These are phyloP conservation scores for Cystofilobasidium ferigula DNA, from an alignment of 768 basidiomycete species.

Conservation along the genomic window DNA sequence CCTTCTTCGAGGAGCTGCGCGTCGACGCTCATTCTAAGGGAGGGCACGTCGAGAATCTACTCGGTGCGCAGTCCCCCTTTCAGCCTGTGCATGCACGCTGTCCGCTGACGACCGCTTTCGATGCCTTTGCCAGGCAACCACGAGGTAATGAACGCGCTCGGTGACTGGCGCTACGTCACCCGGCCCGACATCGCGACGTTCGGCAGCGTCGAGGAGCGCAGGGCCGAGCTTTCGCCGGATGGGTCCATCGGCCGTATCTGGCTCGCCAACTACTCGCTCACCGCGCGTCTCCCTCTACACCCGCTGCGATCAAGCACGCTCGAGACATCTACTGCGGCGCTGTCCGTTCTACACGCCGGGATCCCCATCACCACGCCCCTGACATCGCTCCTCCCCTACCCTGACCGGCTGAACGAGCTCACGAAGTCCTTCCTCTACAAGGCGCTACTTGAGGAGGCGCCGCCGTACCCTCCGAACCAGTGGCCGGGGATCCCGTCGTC, in stretches of 20 bases:
- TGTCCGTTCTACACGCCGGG: constrained; percentile 91
- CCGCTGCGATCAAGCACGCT: constrained; percentile 35
- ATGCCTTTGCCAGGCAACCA: constrained; percentile 63
- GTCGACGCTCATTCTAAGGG: constrained; percentile 40
- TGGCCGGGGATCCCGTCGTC: constrained; percentile 17
- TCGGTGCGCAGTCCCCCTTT: neutral
- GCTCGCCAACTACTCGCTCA: constrained; percentile 53
- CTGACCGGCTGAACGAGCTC: constrained; percentile 66
- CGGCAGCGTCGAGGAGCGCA: constrained; percentile 57
- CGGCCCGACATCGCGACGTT: constrained; percentile 72
- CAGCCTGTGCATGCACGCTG: neutral
- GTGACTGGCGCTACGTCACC: constrained; percentile 85
- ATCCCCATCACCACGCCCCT: constrained; percentile 56
- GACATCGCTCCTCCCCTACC: constrained; percentile 61
- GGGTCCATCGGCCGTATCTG: constrained; percentile 72
- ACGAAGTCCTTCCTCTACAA: constrained; percentile 58
- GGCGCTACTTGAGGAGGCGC: constrained; percentile 54
- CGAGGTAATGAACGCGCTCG: constrained; percentile 83
- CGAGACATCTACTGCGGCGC: constrained; percentile 39
- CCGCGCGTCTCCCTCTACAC: constrained; percentile 58
- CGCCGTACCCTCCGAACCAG: constrained; percentile 49
- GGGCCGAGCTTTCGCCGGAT: constrained; percentile 54
- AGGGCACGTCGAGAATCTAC: neutral
- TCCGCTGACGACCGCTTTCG: constrained; percentile 57
- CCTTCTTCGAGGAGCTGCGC: constrained; percentile 72